Conservation (phyloP, 352 stramenopile species). For the Phytophthora hybrid region DNA sequence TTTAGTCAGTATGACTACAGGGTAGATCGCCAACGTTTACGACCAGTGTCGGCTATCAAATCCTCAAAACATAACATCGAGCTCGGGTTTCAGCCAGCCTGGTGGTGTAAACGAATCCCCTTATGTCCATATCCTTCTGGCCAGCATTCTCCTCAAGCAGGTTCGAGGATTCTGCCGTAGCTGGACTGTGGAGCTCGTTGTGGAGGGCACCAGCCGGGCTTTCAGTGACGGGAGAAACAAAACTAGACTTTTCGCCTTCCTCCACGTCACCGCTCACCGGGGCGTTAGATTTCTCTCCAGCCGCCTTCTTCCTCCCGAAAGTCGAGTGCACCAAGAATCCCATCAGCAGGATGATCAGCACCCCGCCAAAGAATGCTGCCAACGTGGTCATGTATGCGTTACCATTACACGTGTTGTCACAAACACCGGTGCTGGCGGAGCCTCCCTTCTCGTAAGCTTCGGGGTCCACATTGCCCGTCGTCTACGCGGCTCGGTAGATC, state of each 20-base stretch:
- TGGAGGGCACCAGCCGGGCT: slow-evolving; percentile 7
- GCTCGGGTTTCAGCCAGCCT: no score
- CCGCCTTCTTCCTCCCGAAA: slow-evolving; percentile 34
- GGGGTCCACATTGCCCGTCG: slow-evolving; percentile 52
- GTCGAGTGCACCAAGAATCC: slow-evolving; percentile 71
- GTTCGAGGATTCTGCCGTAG: slow-evolving; percentile 32
- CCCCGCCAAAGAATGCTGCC: slow-evolving; percentile 62
- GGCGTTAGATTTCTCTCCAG: slow-evolving; percentile 35
- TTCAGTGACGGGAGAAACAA: not conserved
- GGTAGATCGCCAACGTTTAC: no score
- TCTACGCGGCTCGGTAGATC: slow-evolving; percentile 65
- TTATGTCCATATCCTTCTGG: no score
- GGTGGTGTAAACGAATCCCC: no score
- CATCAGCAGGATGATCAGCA: slow-evolving; percentile 71
- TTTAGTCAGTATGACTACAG: not conserved
- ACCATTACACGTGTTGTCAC: slow-evolving; percentile 66
- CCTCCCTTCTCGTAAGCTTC: slow-evolving; percentile 75
- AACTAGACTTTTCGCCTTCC: slow-evolving; percentile 23
- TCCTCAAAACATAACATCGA: no score
- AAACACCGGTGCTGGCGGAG: slow-evolving; percentile 46
- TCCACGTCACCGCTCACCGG: not conserved
- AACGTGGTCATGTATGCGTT: slow-evolving; percentile 56
- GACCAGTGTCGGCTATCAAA: no score
- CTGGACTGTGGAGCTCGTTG: not conserved
- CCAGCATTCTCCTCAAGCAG: slow-evolving; percentile 21